These are phyloP conservation scores for Globisporangium mamillatum DNA, from an alignment of 352 stramenopile species.

Conservation along the genomic window DNA sequence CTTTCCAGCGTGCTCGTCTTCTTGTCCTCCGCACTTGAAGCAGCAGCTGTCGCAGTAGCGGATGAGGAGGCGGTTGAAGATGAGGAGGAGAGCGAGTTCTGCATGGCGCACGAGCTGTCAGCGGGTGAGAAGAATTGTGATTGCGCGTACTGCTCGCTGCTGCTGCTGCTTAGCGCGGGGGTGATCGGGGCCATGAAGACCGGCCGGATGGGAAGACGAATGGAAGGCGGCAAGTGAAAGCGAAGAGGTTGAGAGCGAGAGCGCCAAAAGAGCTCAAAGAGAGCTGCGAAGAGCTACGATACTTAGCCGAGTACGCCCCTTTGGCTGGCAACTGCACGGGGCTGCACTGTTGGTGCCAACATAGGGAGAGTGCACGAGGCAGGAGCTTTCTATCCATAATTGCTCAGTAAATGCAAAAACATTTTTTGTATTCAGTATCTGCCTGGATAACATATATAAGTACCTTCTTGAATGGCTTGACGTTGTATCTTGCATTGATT, in stretches of 20 bases:
- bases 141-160: conserved; percentile 17
- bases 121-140: conserved; percentile 7
- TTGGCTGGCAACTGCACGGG: neutral
- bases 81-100: conserved; percentile 28
- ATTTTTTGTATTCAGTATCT: neutral
- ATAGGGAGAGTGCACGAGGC: neutral
- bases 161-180: conserved; percentile 17
- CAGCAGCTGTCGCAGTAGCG: neutral
- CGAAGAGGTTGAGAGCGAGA: neutral
- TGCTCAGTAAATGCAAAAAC: neutral
- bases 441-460: neutral
- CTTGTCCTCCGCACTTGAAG: conserved; percentile 3
- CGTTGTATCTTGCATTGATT: neutral
- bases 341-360: neutral
- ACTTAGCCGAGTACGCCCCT: conserved; percentile 5
- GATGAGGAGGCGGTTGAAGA: conserved; percentile 1
- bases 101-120: conserved; percentile 20
- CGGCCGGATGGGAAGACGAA: conserved; percentile 6
- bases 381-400: neutral
- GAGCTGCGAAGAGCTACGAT: conserved; percentile 4
- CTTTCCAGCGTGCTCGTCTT: conserved; percentile 26
- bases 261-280: conserved; percentile 1
- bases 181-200: conserved; percentile 42
- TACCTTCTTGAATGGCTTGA: neutral
- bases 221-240: conserved; percentile 17